Percentiles rank a stretch among this genome's conserved stretches.
Evolutionary conservation across 768 basidiomycete genomes (phyloP).

Genomic region (Flagelloscypha sp.): DNA sequence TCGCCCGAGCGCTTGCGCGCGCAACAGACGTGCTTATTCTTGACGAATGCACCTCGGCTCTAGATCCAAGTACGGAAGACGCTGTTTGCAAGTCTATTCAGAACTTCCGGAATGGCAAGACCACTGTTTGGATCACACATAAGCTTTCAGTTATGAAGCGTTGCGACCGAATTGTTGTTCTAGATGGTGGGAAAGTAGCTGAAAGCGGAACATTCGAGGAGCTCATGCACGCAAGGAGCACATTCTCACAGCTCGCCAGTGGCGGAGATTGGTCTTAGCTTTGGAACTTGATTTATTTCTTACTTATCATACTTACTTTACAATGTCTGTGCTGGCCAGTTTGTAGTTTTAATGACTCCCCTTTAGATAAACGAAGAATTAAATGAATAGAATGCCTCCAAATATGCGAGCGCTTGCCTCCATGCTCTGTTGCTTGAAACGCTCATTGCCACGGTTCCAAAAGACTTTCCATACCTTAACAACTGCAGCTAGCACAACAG

Average conservation of each 20-base stretch:
- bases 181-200: constrained; percentile 47
- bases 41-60: constrained; percentile 67
- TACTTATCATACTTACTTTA: too few species aligned
- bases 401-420: too few species aligned
- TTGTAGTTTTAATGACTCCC: too few species aligned
- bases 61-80: constrained; percentile 57
- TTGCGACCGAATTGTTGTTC: constrained; percentile 61
- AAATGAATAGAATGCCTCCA: too few species aligned
- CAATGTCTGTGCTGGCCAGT: too few species aligned
- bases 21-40: constrained; percentile 51
- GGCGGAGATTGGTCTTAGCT: constrained; percentile 57
- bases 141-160: constrained; percentile 60
- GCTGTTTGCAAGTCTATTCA: constrained; percentile 56
- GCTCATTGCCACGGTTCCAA: too few species aligned
- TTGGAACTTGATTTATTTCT: too few species aligned
- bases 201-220: constrained; percentile 52
- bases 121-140: constrained; percentile 68
- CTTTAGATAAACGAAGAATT: too few species aligned
- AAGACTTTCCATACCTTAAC: too few species aligned
- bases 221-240: constrained; percentile 39
- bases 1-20: constrained; percentile 73
- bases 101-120: constrained; percentile 47
- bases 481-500: constrained; percentile 5
- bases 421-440: too few species aligned
- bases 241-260: constrained; percentile 48